Conservation (phyloP, 164 flowering plant species). For the grape (Vitis vinifera) region ASM3070453v1 NC_081817.1:11218001-11218500, state of each 20-base stretch:
- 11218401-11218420: no score
- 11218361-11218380: no score
- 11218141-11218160: neutral
- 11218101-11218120: conserved; percentile 32
- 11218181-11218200: neutral
- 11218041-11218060: conserved; percentile 34
- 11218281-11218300: neutral
- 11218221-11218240: neutral
- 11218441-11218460: no score
- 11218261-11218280: neutral
- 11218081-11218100: conserved; percentile 49
- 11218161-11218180: neutral
- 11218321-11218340: neutral
- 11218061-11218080: conserved; percentile 30
- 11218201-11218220: conserved; percentile 1
- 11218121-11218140: neutral
- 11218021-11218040: conserved; percentile 52
- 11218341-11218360: neutral
- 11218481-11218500: no score
- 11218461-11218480: no score
- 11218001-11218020: conserved; percentile 45
- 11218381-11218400: no score
- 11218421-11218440: no score
- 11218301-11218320: neutral
- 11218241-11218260: no score